Percentiles rank a stretch among this genome's conserved stretches.
Conservation (phyloP, 129 eudicot species). For the Deinandra increscens region DNA sequence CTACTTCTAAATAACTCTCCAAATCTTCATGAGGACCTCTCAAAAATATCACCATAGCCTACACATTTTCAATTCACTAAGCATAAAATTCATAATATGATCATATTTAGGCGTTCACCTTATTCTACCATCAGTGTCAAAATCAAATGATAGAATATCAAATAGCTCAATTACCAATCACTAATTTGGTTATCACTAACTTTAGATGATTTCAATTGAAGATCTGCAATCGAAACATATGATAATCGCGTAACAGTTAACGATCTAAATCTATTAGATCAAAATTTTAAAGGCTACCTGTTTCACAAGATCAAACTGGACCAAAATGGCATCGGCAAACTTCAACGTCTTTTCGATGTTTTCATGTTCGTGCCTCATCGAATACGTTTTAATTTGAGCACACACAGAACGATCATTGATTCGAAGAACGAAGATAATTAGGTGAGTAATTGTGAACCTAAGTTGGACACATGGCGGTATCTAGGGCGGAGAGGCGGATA, state of each 20-base stretch:
- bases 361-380: constrained; percentile 82
- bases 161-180: too few relatives aligned
- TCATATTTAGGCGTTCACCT: neutral
- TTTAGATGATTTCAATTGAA: neutral
- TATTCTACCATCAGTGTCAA: neutral
- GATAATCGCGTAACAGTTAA: neutral
- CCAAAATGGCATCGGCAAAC: constrained; percentile 60
- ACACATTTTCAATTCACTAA: constrained; percentile 24
- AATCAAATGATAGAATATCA: too few relatives aligned
- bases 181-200: neutral
- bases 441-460: constrained; percentile 40
- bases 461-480: constrained; percentile 96
- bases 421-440: neutral
- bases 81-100: neutral
- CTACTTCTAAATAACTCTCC: constrained; percentile 82
- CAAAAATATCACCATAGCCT: constrained; percentile 75
- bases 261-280: neutral
- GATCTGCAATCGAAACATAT: neutral
- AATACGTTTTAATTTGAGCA: constrained; percentile 67
- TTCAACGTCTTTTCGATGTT: constrained; percentile 82
- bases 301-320: constrained; percentile 65
- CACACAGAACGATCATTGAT: neutral
- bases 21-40: constrained; percentile 93
- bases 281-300: constrained; percentile 40
- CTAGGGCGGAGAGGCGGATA: constrained; percentile 92